phyloP scores from a whole-genome alignment of 176 grass and related monocot genomes.

The Oryza rufipogon region DNA sequence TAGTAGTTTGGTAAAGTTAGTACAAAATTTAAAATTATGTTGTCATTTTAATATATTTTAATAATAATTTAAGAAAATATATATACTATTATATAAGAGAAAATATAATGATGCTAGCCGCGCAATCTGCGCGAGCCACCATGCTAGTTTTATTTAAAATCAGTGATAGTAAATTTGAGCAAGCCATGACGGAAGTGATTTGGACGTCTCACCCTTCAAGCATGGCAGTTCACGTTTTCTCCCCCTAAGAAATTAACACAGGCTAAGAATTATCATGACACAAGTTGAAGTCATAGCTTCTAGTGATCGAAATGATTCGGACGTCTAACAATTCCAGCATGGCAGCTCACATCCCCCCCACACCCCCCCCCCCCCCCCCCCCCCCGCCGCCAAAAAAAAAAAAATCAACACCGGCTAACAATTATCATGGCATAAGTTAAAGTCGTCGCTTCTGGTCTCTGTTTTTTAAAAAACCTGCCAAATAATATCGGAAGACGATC shows the following conservation, averaged over 20 bases:
- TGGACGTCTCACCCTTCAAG: background rate
- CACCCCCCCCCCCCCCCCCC: too few species aligned
- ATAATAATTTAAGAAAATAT: too few species aligned
- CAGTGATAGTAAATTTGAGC: background rate
- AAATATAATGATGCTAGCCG: too few species aligned
- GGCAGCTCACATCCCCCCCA: background rate
- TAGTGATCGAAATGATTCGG: background rate
- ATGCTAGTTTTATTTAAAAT: background rate
- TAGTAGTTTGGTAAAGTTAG: too few species aligned
- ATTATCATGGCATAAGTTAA: background rate
- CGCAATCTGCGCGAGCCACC: too few species aligned
- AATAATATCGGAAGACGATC: background rate
- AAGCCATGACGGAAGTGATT: background rate
- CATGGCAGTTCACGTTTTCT: background rate
- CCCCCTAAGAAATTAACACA: background rate
- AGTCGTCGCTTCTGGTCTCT: background rate
- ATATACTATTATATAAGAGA: too few species aligned
- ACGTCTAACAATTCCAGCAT: background rate
- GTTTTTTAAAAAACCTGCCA: background rate
- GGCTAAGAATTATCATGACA: background rate
- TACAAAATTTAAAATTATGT: too few species aligned
- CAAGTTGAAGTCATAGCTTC: background rate
- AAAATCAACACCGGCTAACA: background rate
- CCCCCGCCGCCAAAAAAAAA: too few species aligned
- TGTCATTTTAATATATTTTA: too few species aligned